Evolutionary conservation across 2,329 filamentous ascomycete species (phyloP).

Genomic region (Fusarium sororula): DNA sequence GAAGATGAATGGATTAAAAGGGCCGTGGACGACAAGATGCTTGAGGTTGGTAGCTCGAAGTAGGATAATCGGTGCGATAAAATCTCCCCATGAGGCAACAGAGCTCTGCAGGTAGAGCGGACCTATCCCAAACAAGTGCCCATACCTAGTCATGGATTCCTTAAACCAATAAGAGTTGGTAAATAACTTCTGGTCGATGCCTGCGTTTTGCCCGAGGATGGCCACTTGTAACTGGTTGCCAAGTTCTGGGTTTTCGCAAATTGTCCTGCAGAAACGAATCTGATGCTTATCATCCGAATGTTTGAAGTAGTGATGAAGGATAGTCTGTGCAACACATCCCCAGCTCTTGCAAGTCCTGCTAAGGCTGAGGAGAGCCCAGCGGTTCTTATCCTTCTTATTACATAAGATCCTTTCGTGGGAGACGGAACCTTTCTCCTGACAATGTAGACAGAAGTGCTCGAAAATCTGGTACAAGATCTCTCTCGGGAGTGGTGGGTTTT

Average conservation of each 20-base stretch:
- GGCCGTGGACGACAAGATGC: background rate
- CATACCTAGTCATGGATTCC: background rate
- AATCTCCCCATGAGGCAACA: background rate
- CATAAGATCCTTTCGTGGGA: background rate
- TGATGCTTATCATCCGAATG: background rate
- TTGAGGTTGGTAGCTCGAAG: background rate
- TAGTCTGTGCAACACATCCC: background rate
- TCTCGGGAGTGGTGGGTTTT: background rate
- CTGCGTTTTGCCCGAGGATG: background rate
- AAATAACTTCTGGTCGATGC: too few relatives aligned
- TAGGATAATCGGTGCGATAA: background rate
- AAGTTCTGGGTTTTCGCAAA: background rate
- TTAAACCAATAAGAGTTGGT: background rate
- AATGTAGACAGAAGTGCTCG: conserved; percentile 16
- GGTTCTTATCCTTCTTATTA: background rate
- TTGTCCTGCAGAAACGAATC: background rate
- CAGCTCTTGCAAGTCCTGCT: background rate
- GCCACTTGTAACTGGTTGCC: background rate
- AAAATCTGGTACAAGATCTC: background rate
- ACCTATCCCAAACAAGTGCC: background rate
- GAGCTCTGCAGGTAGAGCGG: background rate
- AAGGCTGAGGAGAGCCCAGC: background rate
- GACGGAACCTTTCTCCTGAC: background rate
- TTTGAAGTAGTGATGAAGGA: conserved; percentile 19
- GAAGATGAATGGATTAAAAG: background rate